Evolutionary conservation across 2,329 filamentous ascomycete genomes (phyloP), one percentile per base, ranked within the genome.

Genomic region (Colletotrichum liriopes): DNA sequence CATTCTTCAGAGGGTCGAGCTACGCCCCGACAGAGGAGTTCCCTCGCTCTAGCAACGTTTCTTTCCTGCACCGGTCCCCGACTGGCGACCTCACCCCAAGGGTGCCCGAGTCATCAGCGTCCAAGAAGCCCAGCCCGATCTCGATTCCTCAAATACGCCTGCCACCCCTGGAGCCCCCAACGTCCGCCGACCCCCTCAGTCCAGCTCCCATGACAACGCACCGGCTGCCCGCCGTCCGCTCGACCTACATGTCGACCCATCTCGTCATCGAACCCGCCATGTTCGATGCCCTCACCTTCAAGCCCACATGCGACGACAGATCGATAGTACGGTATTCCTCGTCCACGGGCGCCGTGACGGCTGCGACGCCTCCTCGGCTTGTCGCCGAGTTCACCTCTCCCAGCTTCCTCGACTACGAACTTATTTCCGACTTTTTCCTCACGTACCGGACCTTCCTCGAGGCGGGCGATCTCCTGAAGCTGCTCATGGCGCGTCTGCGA

Each of bases 341-440:
- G 3, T 84, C 86, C 5, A 90, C 90, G 14, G 91, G 92, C 60
- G 89, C 94, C 52, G 95, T 99, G 26, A 92, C 92, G 39, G 96
- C 96, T 43, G 96, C 96, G 18, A 98, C 95, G 0, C 95, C 96
- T 1, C 92, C 95, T 3, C 92, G 96, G 16, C 90, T 99, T 47
- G 94, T 99, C 61, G 95, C 96, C 16, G 95, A 99, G 82, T 98
- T 99, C 74, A 98, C 96, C 0, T 98, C 96, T 0, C 94, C 96
- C 20, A 95, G 91, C 61, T 98, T 98, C 79, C 90, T 99, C 78
- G 96, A 99, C 81, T 99, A 99, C 80, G 96, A 98, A 78, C 88
- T 99, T 6, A 90, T 99, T 5, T 98, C 96, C 1, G 96, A 99
- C 81, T 99, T 99, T 83, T 99, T 99, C 78, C 89, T 99, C 29